These are phyloP conservation scores for Tothia fuscella DNA, from an alignment of 2,329 filamentous ascomycete genomes.

Conservation along the genomic window DNA sequence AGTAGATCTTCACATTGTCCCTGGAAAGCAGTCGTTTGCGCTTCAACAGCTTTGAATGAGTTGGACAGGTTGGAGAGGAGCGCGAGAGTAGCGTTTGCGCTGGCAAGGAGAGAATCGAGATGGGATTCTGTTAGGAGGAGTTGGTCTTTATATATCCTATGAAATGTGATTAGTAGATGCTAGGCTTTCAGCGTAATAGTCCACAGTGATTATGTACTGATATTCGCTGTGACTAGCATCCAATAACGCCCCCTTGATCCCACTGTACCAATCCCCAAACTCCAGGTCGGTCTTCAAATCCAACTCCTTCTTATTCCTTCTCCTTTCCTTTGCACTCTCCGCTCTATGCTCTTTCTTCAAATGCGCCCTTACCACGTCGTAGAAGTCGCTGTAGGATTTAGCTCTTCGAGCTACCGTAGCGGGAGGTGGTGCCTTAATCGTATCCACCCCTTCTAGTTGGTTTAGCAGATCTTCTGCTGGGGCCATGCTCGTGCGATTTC, in stretches of 20 bases:
- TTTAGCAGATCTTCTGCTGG: constrained; percentile 45
- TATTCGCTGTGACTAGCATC: constrained; percentile 80
- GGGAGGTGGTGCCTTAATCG: constrained; percentile 49
- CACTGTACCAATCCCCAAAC: constrained; percentile 46
- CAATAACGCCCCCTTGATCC: constrained; percentile 54
- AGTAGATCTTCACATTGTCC: constrained; percentile 83
- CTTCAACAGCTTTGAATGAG: constrained; percentile 78
- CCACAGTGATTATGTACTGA: constrained; percentile 40
- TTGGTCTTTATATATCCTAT: constrained; percentile 66
- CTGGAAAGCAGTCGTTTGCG: constrained; percentile 86
- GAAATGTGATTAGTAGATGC: constrained; percentile 10
- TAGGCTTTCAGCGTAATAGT: background rate
- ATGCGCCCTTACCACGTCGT: constrained; percentile 49
- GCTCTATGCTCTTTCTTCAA: constrained; percentile 38
- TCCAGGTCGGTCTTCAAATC: constrained; percentile 46
- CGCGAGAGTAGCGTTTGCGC: constrained; percentile 63
- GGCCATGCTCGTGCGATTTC: constrained; percentile 41
- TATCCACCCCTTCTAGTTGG: constrained; percentile 45
- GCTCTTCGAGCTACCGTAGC: constrained; percentile 54
- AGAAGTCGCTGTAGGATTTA: constrained; percentile 70
- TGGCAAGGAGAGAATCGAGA: constrained; percentile 63
- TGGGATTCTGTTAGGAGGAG: constrained; percentile 70
- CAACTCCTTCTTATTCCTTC: constrained; percentile 26
- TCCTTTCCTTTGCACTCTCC: constrained; percentile 30
- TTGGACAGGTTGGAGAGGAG: constrained; percentile 68